Evolutionary conservation across 495 filamentous ascomycete species (phyloP).

Genomic region (Penicillium desertorum): DNA sequence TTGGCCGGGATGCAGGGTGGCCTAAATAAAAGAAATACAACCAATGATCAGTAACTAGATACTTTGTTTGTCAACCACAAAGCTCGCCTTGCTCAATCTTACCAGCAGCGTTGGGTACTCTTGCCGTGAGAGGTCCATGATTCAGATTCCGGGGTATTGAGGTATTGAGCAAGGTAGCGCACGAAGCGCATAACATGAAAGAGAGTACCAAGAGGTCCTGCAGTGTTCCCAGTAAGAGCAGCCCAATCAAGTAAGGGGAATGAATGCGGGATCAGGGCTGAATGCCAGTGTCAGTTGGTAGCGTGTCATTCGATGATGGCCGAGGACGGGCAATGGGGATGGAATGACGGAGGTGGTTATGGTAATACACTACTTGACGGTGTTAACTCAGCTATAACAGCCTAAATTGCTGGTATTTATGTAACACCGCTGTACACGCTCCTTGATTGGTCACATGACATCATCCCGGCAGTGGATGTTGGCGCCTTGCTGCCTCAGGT

Average conservation of each 20-base stretch:
- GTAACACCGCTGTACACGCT: neutral
- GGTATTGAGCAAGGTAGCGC: slow-evolving; percentile 24
- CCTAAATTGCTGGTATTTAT: neutral
- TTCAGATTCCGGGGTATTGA: slow-evolving; percentile 35
- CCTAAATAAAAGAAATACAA: slow-evolving; percentile 49
- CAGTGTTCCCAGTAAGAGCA: slow-evolving; percentile 4
- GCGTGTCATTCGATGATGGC: slow-evolving; percentile 24
- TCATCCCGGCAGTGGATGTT: slow-evolving; percentile 8
- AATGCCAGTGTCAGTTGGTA: slow-evolving; percentile 18
- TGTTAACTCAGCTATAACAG: neutral
- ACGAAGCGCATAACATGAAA: slow-evolving; percentile 43
- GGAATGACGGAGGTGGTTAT: slow-evolving; percentile 26
- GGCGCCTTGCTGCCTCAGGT: slow-evolving; percentile 3
- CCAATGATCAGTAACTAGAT: slow-evolving; percentile 17
- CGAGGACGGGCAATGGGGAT: slow-evolving; percentile 27
- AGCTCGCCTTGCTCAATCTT: slow-evolving; percentile 38
- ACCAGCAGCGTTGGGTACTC: slow-evolving; percentile 98
- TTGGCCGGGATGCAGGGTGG: slow-evolving; percentile 77
- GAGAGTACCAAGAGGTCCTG: slow-evolving; percentile 12
- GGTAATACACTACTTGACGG: slow-evolving; percentile 11
- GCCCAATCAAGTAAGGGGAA: slow-evolving; percentile 18
- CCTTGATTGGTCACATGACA: slow-evolving; percentile 24
- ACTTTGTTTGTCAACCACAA: neutral
- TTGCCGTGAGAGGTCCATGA: slow-evolving; percentile 79
- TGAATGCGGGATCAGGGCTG: slow-evolving; percentile 25